Base-by-base conservation (phyloP, 768 basidiomycete species). In the Hypholoma fasciculare region DNA sequence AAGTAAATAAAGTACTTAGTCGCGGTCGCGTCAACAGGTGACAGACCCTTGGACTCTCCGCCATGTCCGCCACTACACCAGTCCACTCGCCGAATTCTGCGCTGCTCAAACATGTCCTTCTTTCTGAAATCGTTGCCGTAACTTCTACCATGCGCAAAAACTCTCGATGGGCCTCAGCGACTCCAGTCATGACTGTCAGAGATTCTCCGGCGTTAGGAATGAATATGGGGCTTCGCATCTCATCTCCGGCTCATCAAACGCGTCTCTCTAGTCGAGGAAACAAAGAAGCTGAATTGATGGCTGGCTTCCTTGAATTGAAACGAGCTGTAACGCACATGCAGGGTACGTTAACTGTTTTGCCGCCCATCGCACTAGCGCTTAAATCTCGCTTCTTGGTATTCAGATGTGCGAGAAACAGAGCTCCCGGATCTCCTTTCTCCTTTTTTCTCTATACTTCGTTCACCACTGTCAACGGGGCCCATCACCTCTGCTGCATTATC, bases 101-200 rank as follows among this genome's bases (percentile, higher is more conserved):
- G 54, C 83, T 88, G n/a, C 72, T 77, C 48, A 87, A 87, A 58
- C 90, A 94, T 81, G 82, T 97, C 43, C 72, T 98, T 36, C 85
- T 91, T 60, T 89, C 94, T 43, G 95, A 98, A 78, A 90, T 98
- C 60, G 82, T 95, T 51, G 80, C 92, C 16, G 92, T 98, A 63
- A 97, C 94, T 37, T 90, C 92, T 2, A 83, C 86, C 17, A 98
- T 99, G 96, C 91, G 96, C 72, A 94, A 95, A 78, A 98, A 98
- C 75, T 94, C 96, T 47, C 86, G 97, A 44, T 98, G 96, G 96
- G 90, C 96, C 16, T 86, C 90, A 12, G 83, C 83, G 46, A 82
- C 82, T 26, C 83, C 86, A 66, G 83, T 82, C 23, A 78, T 85
- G 65, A 79, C 81, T 53, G 74, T 83, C 50, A 79, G 84, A 61